Base-by-base conservation (phyloP, 306 rosid genomes). In the Gastrolobium bilobum region DNA sequence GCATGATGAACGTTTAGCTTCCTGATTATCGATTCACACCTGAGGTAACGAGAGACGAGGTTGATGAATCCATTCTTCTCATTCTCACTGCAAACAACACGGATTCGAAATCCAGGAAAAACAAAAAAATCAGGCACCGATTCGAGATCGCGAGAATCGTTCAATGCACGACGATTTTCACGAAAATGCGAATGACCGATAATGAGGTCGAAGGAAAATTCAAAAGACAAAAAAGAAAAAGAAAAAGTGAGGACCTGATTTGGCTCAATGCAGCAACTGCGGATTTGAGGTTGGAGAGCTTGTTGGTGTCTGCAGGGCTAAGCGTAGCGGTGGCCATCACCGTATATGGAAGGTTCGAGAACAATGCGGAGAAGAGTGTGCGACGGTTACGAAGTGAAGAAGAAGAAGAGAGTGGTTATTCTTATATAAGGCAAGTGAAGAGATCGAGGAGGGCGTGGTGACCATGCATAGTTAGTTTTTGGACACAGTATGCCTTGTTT, bases 41-140 rank as follows among this genome's bases (percentile, higher is more conserved):
- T 89, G 79, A 93, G 94, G 69, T 87, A 93, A 68, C 98, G 98
- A 79, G 93, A 42, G 33, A 93, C 88, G 53, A 93, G 98, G 90
- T 42, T 93, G 89, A 88, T 69, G 87, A 89, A 91, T 77, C 98
- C 98, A 20, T 0, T 85, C 81, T 93, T 91, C 88, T 93, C 97
- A 65, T 83, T 88, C 75, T 85, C 93, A 47, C 98, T 91, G 88
- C 64, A 77, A 65, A 29, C 42, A 15, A 26, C 66, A 79, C 75
- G 38, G 58, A 59, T 58, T 61, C 53, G 42, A 52, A 39, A 54
- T 10, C 3, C 4, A 58, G 7, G 52, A 56, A 51, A 7, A 33
- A 3, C 6, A 9, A 5, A 60, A 46, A 56, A 43, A 67, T 78
- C 72, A 67, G 59, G 57, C 31, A 56, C 63, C 11, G 73, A 78